Evolutionary conservation across 805 yeast species (phyloP), one percentile per base, ranked within the genome.

Genomic region (Candida yuanshanica): DNA sequence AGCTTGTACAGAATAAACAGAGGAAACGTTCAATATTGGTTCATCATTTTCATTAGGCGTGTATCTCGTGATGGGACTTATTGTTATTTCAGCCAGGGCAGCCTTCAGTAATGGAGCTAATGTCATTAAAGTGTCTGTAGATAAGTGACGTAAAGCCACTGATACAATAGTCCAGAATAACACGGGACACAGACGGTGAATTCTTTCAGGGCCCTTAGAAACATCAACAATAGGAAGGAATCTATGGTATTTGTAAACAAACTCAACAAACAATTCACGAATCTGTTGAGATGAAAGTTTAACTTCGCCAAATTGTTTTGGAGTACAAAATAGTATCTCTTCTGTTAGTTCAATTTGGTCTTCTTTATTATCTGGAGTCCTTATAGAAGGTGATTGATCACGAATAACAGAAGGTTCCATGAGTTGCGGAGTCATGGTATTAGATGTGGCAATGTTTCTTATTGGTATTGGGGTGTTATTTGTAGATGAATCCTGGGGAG

Each of bases 1-100:
- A 0, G 97, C 97, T 60, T 91, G 99, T 0, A 91, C 97, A 0
- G 96, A 84, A 57, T 83, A 91, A 0, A 91, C 96, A 18, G 95
- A 83, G 5, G 95, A 86, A 2, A 89, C 91, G 52, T 90, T 90
- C 55, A 87, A 68, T 11, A 85, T 75, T 1, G 95, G 95, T 50
- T 83, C 90, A 49, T 83, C 90, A 38, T 74, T 77, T 50, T 81
- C 93, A 2, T 81, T 72, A 2, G 95, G 93, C 20, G 81, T 77
- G 55, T 83, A 86, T 47, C 95, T 68, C 5, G 95, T 83, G 38
- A 90, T 87, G 2, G 98, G 97, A 9, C 91, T 79, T 16, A 90
- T 89, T 35, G 95, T 83, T 38, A 90, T 81, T 52, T 89, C 96
- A 1, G 95, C 89, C 35, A 90, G 64, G 3, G 87, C 77, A 3